Conservation (phyloP, 768 basidiomycete genomes). For the Boletus edulis region DNA sequence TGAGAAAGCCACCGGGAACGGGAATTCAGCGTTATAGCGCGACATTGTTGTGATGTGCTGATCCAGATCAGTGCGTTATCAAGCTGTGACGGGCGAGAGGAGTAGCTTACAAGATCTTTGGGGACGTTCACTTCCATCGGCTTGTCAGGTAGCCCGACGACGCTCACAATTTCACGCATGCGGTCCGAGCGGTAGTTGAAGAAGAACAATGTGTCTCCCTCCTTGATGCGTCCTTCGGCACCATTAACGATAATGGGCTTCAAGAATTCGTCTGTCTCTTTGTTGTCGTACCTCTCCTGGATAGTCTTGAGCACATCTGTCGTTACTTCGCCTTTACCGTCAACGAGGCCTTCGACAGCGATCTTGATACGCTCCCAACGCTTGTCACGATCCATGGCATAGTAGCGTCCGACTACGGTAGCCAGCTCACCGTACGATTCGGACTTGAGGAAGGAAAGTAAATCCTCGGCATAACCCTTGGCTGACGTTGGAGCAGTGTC, state of each 20-base stretch:
- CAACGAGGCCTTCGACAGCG: conserved; percentile 81
- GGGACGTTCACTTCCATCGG: conserved; percentile 83
- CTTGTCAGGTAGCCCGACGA: conserved; percentile 80
- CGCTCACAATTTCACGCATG: conserved; percentile 85
- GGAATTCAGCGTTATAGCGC: conserved; percentile 86
- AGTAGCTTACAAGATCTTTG: conserved; percentile 62
- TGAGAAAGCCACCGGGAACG: conserved; percentile 90
- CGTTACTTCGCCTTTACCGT: conserved; percentile 60
- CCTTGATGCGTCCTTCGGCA: conserved; percentile 76
- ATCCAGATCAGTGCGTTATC: background rate
- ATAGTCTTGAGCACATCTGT: conserved; percentile 61
- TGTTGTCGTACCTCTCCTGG: conserved; percentile 74
- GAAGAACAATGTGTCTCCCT: conserved; percentile 87
- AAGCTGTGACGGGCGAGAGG: background rate
- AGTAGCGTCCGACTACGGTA: conserved; percentile 88
- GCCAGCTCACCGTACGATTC: conserved; percentile 79
- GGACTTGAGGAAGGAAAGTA: conserved; percentile 74
- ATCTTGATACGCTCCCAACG: conserved; percentile 93
- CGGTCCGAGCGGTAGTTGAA: conserved; percentile 98
- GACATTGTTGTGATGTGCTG: conserved; percentile 94
- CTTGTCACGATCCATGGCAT: conserved; percentile 97
- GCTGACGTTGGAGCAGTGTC: conserved; percentile 91
- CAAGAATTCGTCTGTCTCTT: conserved; percentile 93
- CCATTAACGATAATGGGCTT: conserved; percentile 91
- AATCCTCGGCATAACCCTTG: conserved; percentile 69